Conservation (phyloP, 352 stramenopile species). For the Globisporangium echinulatum region DNA sequence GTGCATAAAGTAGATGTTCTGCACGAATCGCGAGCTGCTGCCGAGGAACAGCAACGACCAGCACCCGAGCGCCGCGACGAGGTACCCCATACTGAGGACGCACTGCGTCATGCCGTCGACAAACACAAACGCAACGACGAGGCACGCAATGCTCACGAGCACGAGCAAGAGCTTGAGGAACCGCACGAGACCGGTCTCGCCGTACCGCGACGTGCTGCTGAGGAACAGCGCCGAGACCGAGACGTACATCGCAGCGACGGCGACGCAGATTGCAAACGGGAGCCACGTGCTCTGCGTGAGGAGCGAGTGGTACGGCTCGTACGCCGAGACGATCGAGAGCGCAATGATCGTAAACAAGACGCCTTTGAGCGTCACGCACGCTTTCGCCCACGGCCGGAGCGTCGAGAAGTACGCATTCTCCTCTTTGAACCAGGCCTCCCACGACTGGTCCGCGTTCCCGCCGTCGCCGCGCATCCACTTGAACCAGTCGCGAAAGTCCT, state of each 20-base stretch:
- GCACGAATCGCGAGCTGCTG: constrained; percentile 87
- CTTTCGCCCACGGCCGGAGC: constrained; percentile 86
- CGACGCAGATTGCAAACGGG: constrained; percentile 45
- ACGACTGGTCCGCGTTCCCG: constrained; percentile 91
- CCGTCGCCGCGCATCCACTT: constrained; percentile 92
- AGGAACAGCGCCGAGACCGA: constrained; percentile 59
- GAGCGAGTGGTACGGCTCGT: constrained; percentile 63
- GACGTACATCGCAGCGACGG: constrained; percentile 54
- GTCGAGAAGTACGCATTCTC: constrained; percentile 92
- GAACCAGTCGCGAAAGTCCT: constrained; percentile 89
- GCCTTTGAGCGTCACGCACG: constrained; percentile 87
- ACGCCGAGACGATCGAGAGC: constrained; percentile 76
- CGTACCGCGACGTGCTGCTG: constrained; percentile 39
- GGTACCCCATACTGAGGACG: constrained; percentile 90
- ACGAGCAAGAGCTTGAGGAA: constrained; percentile 74
- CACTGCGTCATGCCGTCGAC: constrained; percentile 88
- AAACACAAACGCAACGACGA: constrained; percentile 65
- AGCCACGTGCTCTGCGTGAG: constrained; percentile 46
- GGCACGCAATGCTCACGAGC: constrained; percentile 57
- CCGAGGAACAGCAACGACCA: constrained; percentile 84
- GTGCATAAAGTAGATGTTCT: constrained; percentile 91
- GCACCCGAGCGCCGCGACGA: constrained; percentile 80
- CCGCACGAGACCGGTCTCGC: constrained; percentile 55
- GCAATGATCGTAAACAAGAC: constrained; percentile 85
- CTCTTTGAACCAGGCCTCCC: constrained; percentile 95